Conservation (phyloP, 179 eudicot species). For the Beta lomatogona region DNA sequence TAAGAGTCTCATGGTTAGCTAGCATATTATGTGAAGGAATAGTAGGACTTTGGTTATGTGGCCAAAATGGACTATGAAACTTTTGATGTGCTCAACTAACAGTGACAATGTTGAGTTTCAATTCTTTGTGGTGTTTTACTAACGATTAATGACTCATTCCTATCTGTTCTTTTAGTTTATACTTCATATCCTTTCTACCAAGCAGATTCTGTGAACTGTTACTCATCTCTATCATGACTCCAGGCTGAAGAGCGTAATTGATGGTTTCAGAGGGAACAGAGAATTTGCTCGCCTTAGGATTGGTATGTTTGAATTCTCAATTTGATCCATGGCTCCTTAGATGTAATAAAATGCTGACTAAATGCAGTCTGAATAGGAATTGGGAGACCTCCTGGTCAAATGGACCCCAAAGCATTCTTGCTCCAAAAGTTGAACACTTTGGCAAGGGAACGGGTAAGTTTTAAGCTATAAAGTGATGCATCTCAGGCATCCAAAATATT, state of each 20-base stretch:
- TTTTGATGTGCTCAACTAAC: background rate
- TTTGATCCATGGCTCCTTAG: slow-evolving; percentile 12
- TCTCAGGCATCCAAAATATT: no score
- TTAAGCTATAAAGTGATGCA: no score
- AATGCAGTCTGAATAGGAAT: slow-evolving; percentile 48
- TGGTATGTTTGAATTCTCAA: slow-evolving; percentile 45
- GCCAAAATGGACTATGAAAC: background rate
- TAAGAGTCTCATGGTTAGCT: background rate
- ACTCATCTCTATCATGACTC: slow-evolving; percentile 11
- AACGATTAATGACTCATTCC: background rate
- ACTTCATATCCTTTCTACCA: background rate
- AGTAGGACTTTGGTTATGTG: background rate
- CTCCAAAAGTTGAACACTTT: slow-evolving; percentile 82
- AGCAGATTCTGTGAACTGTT: background rate
- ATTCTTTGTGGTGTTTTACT: background rate
- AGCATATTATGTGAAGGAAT: background rate
- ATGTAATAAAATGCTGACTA: slow-evolving; percentile 12
- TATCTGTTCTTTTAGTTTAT: background rate
- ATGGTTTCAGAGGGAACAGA: slow-evolving; percentile 71
- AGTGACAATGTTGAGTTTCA: background rate
- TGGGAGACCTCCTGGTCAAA: slow-evolving; percentile 92
- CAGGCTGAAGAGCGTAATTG: slow-evolving; percentile 84
- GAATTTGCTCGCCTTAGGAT: slow-evolving; percentile 89
- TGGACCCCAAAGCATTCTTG: slow-evolving; percentile 96
- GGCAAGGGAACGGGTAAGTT: slow-evolving; percentile 73